Conservation (phyloP, 73 alveolate species). For the Paramecium primaurelia region DNA sequence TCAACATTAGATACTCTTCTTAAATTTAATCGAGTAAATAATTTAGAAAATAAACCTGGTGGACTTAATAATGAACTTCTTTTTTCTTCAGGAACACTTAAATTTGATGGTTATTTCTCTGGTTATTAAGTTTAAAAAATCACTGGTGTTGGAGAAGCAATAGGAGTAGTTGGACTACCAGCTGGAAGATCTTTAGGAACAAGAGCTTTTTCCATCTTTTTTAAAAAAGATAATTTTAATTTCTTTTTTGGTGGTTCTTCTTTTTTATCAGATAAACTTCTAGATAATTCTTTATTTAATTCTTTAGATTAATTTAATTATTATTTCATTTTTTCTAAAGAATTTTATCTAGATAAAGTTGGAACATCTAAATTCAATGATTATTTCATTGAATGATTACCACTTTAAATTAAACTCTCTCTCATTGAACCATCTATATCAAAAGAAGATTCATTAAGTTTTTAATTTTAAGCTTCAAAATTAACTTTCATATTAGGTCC, state of each 20-base stretch:
- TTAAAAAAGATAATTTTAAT: neutral
- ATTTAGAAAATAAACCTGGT: neutral
- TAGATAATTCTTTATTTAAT: neutral
- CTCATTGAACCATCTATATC: constrained; percentile 25
- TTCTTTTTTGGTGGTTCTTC: constrained; percentile 42
- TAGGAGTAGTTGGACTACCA: neutral
- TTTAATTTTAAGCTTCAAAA: neutral
- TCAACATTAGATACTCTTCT: constrained; percentile 40
- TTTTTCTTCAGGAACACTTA: neutral
- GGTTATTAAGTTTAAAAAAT: neutral
- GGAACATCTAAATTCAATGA: neutral
- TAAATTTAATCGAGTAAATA: constrained; percentile 15
- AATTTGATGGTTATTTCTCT: neutral
- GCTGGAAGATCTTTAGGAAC: neutral
- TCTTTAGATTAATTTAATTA: neutral
- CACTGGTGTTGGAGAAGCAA: neutral
- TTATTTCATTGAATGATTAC: neutral
- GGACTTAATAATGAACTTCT: constrained; percentile 15
- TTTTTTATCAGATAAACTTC: neutral
- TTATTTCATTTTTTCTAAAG: constrained; percentile 5
- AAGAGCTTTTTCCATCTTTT: constrained; percentile 37
- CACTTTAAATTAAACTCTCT: neutral
- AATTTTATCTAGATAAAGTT: neutral
- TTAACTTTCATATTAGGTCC: neutral
- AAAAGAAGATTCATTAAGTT: constrained; percentile 24